Conservation (phyloP, 352 stramenopile species). For the Pythium dissimile region DNA sequence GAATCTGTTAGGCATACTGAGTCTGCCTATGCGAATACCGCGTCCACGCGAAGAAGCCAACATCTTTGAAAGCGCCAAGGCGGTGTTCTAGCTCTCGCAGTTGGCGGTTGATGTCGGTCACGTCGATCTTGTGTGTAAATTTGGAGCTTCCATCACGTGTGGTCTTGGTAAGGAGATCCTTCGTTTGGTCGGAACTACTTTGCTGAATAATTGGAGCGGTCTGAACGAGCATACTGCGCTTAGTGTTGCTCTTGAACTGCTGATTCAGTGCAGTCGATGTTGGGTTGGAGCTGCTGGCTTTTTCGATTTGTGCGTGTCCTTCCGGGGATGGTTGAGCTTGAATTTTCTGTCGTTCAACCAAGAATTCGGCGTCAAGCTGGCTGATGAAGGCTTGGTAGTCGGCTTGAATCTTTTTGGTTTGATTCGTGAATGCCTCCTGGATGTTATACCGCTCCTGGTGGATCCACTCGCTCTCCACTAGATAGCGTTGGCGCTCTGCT, state of each 20-base stretch:
- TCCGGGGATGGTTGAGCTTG: conserved; percentile 7
- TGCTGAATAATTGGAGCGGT: conserved; percentile 26
- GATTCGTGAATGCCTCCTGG: conserved; percentile 62
- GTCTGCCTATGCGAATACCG: no score
- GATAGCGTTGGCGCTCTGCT: conserved; percentile 21
- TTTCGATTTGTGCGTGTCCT: not conserved
- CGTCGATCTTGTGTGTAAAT: not conserved
- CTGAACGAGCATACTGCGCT: conserved; percentile 33
- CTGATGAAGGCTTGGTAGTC: conserved; percentile 42
- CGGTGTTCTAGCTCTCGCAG: conserved; percentile 19
- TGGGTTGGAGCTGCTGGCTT: not conserved
- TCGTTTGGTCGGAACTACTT: not conserved
- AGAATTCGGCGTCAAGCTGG: conserved; percentile 39
- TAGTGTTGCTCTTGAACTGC: conserved; percentile 35
- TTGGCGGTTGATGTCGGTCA: conserved; percentile 11
- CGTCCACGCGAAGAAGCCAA: no score
- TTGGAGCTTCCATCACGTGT: not conserved
- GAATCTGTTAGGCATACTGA: no score
- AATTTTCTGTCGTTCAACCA: conserved; percentile 32
- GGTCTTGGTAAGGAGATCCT: not conserved
- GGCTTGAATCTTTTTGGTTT: conserved; percentile 46
- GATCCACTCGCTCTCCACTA: conserved; percentile 45
- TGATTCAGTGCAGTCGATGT: conserved; percentile 6
- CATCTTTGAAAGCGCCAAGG: conserved; percentile 9
- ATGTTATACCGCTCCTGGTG: conserved; percentile 67